Evolutionary conservation across 352 stramenopile species (phyloP), one percentile per base, ranked within the genome.

Genomic region (Globisporangium paddicum): DNA sequence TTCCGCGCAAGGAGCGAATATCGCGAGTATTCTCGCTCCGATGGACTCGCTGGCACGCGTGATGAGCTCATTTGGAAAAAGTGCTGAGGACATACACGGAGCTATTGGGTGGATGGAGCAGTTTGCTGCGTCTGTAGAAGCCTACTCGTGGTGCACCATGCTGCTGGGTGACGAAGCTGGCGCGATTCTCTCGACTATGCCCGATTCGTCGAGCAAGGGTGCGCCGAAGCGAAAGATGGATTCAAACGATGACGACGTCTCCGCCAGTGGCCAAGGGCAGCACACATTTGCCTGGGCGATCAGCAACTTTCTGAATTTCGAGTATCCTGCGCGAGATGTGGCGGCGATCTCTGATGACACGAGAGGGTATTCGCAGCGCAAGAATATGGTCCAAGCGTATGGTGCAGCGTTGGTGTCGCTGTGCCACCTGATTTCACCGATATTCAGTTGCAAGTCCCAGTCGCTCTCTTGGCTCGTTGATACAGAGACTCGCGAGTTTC

Each of bases 41-140:
- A 61, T 84, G 25, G 59, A 79, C 34, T 56, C 67, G 28, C 64
- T 89, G 7, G 73, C 68, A 25, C 50, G 63, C 42, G 62, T 73
- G 5, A 19, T 74, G 5, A 32, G 49, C 13, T 26, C 40, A 3
- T n/a, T 30, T 16, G 21, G 28, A 19, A 16, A 8, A 10, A 18
- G 9, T 21, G 21, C 14, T 19, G 47, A 56, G 14, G 25, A 65
- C 11, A 40, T 56, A 21, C 53, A 58, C 14, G 64, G 72, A 53
- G 62, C 55, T 2, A 40, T 82, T 40, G 65, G 75, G n/a, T 92
- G 82, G 82, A 64, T 89, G 48, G 68, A 88, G 38, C 78, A 88
- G 28, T 58, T 92, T 34, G 68, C 66, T 45, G 82, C 79, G 5
- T 89, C 78, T 16, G 48, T 79, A 11, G 79, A 90, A 21, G 78